Evolutionary conservation across 345 rosid genomes (phyloP), one percentile per base, ranked within the genome.

Genomic region (Trapa incisa): DNA sequence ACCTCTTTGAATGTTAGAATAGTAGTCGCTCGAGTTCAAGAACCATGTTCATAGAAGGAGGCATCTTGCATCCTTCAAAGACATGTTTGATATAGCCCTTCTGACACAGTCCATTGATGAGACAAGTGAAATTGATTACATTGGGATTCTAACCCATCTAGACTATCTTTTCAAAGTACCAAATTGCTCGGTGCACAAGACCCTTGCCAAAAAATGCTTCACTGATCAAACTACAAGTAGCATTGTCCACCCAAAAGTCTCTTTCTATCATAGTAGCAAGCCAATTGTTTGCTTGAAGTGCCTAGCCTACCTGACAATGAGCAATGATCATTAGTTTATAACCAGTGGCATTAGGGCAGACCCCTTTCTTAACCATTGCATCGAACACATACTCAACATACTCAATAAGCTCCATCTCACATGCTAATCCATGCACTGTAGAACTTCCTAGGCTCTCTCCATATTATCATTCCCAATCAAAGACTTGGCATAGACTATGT

Each of bases 331-430:
- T 87, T 69, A 86, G 60, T 81, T 84, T 92, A 58, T 74, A 85
- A 68, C 83, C 80, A 3, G 29, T 22, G 29, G 29, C 29, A 22
- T 22, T 22, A 22, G 29, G 29, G 0, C 29, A 22, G 29, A 22
- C 86, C 37, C 85, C 95, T 81, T 86, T 86, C 12, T 71, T 82
- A 65, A 76, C 76, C 96, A 89, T 85, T 82, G 83, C 95, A 39
- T 85, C 95, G 54, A 92, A 85, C 87, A 86, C 70, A 8, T 80
- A 80, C 83, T 85, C 81, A 15, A 85, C 89, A 68, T 77, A 85
- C 3, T 84, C 87, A 5, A 80, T 67, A 77, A 79, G 69, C 15
- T 89, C 96, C 71, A 77, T 73, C 17, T 79, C 81, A 13, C 74
- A 2, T 1, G 84, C 83, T 47, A 77, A 69, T 32, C 80, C 95